Conservation (phyloP, 2,329 filamentous ascomycete species). For the Calycina herbarum region DNA sequence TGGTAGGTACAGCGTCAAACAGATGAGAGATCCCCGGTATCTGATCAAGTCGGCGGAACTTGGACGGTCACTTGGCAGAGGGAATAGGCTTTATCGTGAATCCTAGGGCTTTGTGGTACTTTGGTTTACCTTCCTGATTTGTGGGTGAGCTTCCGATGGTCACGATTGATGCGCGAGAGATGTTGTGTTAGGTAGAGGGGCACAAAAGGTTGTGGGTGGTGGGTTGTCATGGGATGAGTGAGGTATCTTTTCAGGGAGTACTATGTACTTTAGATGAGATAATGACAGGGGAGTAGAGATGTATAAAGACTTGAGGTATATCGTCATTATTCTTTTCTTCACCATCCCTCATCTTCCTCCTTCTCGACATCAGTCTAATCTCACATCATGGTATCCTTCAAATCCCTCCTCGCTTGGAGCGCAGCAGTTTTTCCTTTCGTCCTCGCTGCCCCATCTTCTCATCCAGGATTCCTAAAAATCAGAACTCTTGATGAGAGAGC, state of each 20-base stretch:
- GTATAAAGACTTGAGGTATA: background rate
- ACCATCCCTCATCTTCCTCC: background rate
- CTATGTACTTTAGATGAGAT: background rate
- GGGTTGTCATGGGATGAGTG: background rate
- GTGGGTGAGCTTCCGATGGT: background rate
- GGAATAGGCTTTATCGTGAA: background rate
- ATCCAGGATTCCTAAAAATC: constrained; percentile 2
- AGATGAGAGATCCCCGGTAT: background rate
- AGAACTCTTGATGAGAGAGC: background rate
- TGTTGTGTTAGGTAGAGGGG: background rate
- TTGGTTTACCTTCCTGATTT: constrained; percentile 3
- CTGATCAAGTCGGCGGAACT: background rate
- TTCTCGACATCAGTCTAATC: background rate
- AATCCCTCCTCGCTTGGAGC: background rate
- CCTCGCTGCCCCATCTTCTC: background rate
- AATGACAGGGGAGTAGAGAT: background rate
- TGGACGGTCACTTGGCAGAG: background rate
- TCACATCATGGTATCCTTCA: constrained; percentile 4
- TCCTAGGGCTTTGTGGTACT: background rate
- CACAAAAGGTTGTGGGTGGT: background rate
- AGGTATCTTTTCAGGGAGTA: background rate
- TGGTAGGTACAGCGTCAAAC: background rate
- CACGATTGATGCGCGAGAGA: background rate
- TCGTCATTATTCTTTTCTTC: background rate
- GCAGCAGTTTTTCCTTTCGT: constrained; percentile 1